Evolutionary conservation across 805 yeast genomes (phyloP).

Genomic region (Saccharomycopsis synnaedendra): DNA sequence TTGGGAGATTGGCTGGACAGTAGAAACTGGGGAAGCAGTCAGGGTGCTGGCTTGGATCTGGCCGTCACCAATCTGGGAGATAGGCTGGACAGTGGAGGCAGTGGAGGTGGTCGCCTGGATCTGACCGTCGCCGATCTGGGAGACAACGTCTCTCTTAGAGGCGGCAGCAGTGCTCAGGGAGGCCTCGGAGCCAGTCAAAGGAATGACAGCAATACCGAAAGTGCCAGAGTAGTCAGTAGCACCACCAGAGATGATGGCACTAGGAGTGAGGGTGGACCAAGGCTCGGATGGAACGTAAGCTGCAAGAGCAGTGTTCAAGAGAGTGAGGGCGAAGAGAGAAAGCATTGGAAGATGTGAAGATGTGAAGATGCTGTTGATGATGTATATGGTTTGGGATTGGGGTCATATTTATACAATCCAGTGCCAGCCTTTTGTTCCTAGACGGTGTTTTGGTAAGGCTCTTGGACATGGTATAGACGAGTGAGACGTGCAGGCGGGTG

Average conservation of each 20-base stretch:
- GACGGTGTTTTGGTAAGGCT: no score
- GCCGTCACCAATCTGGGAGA: constrained; percentile 36
- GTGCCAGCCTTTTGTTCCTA: neutral
- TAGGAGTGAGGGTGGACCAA: constrained; percentile 66
- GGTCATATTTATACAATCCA: neutral
- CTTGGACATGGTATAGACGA: no score
- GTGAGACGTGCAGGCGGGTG: no score
- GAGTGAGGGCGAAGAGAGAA: constrained; percentile 4
- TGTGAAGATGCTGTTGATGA: neutral
- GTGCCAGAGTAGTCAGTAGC: constrained; percentile 41
- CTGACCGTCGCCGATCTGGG: constrained; percentile 22
- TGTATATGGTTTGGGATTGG: neutral
- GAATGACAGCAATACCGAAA: constrained; percentile 62
- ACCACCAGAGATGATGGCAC: constrained; percentile 40
- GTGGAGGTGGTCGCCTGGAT: constrained; percentile 27
- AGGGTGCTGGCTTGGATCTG: constrained; percentile 31
- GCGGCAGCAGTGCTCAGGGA: constrained; percentile 21
- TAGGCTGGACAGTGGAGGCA: constrained; percentile 26
- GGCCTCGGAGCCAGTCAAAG: constrained; percentile 24
- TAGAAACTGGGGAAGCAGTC: constrained; percentile 20
- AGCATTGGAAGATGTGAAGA: neutral
- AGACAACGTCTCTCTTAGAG: constrained; percentile 19
- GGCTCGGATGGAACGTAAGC: constrained; percentile 58
- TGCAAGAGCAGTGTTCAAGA: constrained; percentile 39
- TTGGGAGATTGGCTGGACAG: constrained; percentile 26